phyloP scores from a whole-genome alignment of 1,284 basidiomycete species.

The Cryptococcus sp. region DNA sequence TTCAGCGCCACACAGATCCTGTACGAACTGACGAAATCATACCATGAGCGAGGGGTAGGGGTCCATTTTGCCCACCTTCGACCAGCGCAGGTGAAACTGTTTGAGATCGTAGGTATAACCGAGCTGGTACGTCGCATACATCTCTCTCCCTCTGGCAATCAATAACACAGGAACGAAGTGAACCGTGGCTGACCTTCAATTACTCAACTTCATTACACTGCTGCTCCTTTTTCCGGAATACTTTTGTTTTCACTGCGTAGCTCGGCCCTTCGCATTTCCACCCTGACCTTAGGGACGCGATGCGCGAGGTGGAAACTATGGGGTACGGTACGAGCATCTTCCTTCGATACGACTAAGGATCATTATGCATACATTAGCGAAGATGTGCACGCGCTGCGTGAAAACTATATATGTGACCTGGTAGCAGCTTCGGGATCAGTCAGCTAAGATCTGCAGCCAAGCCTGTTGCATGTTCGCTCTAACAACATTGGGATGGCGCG shows the following conservation, averaged over 20 bases:
- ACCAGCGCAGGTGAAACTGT: slow-evolving; percentile 60
- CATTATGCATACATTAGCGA: too few relatives aligned
- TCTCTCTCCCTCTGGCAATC: too few relatives aligned
- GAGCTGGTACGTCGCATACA: slow-evolving; percentile 33
- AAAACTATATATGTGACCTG: too few relatives aligned
- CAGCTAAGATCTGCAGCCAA: too few relatives aligned
- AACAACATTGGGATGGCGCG: too few relatives aligned
- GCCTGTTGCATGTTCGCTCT: too few relatives aligned
- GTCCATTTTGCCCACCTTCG: slow-evolving; percentile 79
- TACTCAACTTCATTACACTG: too few relatives aligned
- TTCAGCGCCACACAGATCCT: slow-evolving; percentile 79
- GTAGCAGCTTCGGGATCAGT: too few relatives aligned
- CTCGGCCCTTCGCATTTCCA: slow-evolving; percentile 71
- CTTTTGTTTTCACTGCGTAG: slow-evolving; percentile 43
- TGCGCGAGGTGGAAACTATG: slow-evolving; percentile 45
- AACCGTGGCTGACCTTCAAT: too few relatives aligned
- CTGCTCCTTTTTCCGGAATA: too few relatives aligned
- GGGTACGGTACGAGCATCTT: slow-evolving; percentile 41
- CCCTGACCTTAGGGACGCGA: slow-evolving; percentile 60
- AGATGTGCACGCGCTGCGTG: too few relatives aligned
- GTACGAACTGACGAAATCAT: slow-evolving; percentile 74
- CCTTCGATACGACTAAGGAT: slow-evolving; percentile 10
- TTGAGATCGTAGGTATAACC: slow-evolving; percentile 53
- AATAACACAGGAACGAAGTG: too few relatives aligned
- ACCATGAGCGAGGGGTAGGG: slow-evolving; percentile 66